These are phyloP conservation scores for Diospyros lotus DNA, from an alignment of 148 eudicot species.

Conservation along the genomic window DNA sequence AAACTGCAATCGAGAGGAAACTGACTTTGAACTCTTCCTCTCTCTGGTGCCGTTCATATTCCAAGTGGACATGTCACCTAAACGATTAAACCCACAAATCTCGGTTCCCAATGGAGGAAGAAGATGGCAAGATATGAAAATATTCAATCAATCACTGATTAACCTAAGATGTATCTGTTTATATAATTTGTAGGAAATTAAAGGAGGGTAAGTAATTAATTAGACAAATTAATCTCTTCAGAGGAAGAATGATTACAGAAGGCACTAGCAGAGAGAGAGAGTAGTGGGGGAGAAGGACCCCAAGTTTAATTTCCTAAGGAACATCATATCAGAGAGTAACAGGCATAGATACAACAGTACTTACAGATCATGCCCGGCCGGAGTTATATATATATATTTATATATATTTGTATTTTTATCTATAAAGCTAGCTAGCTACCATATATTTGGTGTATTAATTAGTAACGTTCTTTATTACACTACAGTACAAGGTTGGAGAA, in stretches of 20 bases:
- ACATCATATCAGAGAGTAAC: no score
- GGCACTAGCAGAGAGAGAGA: background rate
- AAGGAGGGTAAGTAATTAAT: background rate
- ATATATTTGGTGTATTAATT: no score
- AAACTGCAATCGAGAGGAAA: constrained; percentile 16
- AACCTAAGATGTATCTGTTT: no score
- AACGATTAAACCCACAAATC: constrained; percentile 21
- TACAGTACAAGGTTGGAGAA: constrained; percentile 7
- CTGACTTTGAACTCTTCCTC: constrained; percentile 24
- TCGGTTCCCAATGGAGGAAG: background rate
- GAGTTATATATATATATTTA: background rate
- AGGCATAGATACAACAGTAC: no score
- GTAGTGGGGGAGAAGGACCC: background rate
- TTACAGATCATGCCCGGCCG: background rate
- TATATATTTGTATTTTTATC: background rate
- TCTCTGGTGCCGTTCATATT: background rate
- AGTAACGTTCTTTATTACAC: background rate
- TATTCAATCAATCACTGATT: no score
- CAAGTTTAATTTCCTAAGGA: no score
- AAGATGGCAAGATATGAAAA: background rate
- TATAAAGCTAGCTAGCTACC: no score
- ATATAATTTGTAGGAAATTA: no score
- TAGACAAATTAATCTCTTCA: background rate
- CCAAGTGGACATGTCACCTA: constrained; percentile 25
- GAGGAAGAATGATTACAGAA: background rate